Conservation (phyloP, 768 basidiomycete species). For the Tulasnella calospora region DNA sequence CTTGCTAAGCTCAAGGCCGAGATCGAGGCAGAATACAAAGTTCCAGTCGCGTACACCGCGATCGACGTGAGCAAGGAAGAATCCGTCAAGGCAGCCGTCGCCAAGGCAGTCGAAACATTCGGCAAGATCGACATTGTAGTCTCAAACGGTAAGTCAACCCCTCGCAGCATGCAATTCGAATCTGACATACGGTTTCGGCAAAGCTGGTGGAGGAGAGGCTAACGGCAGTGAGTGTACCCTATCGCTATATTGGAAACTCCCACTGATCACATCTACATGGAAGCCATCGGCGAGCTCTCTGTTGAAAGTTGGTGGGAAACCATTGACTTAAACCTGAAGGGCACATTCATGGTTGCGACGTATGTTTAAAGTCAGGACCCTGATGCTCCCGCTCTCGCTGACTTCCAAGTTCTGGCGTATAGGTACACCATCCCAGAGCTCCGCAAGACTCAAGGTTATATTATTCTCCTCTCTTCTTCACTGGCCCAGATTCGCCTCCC, state of each 20-base stretch:
- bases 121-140: slow-evolving; percentile 33
- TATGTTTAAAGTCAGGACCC: too few relatives aligned
- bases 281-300: background rate
- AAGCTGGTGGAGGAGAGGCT: slow-evolving; percentile 4
- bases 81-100: slow-evolving; percentile 29
- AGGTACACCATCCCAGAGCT: slow-evolving; percentile 22
- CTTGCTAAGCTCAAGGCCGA: slow-evolving; percentile 22
- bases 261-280: background rate
- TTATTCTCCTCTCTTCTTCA: slow-evolving; percentile 20
- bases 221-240: background rate
- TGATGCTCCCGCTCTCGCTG: too few relatives aligned
- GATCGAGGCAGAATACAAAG: slow-evolving; percentile 26
- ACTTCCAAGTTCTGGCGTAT: too few relatives aligned
- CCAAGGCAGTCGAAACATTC: slow-evolving; percentile 28
- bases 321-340: slow-evolving; percentile 24
- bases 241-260: background rate
- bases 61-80: slow-evolving; percentile 28
- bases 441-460: slow-evolving; percentile 23
- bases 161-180: background rate
- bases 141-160: slow-evolving; percentile 30
- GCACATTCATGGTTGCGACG: slow-evolving; percentile 22
- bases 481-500: slow-evolving; percentile 22
- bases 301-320: slow-evolving; percentile 20
- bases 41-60: slow-evolving; percentile 21
- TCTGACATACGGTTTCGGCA: background rate